Evolutionary conservation across 306 rosid species (phyloP).

Genomic region (Dryas drummondii): DNA sequence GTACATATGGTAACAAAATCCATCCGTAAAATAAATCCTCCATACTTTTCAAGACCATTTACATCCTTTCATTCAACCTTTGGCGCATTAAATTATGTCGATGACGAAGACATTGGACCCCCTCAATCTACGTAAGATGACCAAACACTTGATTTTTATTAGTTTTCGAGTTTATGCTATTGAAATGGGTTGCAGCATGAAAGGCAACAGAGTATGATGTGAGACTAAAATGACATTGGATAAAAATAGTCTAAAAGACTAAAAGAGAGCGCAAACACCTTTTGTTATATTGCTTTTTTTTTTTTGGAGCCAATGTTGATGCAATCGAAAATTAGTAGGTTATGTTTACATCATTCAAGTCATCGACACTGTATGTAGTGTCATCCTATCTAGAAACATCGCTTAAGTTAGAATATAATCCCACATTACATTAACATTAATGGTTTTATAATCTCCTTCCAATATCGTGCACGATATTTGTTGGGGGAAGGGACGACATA

Average conservation of each 20-base stretch:
- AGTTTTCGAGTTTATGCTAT: neutral
- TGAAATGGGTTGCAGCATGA: slow-evolving; percentile 2
- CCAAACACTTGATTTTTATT: slow-evolving; percentile 10
- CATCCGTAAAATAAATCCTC: too few species aligned
- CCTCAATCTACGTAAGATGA: slow-evolving; percentile 10
- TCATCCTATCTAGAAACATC: neutral
- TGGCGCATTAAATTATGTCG: neutral
- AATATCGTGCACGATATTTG: too few species aligned
- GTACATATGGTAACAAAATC: too few species aligned
- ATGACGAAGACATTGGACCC: neutral
- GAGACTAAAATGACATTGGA: neutral
- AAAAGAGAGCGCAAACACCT: neutral
- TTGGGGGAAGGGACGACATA: too few species aligned
- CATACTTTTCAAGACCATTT: too few species aligned
- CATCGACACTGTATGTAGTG: neutral
- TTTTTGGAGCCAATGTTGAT: neutral
- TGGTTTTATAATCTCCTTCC: neutral
- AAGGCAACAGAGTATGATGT: neutral
- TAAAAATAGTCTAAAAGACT: neutral
- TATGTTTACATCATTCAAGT: neutral
- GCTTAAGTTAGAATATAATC: neutral
- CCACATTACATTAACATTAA: neutral
- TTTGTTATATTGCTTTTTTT: neutral
- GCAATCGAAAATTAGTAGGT: neutral
- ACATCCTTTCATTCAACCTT: too few species aligned